Evolutionary conservation across 2,329 filamentous ascomycete species (phyloP), one percentile per base, ranked within the genome.

Genomic region (Elsinoe fawcettii): DNA sequence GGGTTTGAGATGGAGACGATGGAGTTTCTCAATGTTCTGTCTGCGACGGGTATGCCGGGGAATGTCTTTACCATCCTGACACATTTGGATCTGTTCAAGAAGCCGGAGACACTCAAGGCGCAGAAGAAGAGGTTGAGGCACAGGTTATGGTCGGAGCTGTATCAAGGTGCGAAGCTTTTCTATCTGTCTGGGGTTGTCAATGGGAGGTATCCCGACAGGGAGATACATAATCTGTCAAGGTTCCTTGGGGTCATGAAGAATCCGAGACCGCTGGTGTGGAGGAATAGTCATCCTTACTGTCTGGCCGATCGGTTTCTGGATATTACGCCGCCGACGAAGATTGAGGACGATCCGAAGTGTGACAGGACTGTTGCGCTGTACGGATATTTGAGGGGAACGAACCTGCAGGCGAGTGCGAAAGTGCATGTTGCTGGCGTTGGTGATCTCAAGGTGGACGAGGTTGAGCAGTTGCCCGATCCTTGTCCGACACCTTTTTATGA

Each of bases 1-100:
- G 95, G 93, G 12, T 99, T 99, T 69, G 93, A 99, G 74, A 99
- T 99, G 93, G 93, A 99, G 79, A 99, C 93, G 0, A 99, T 99
- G 93, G 93, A 99, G 73, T 99, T 99, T 61, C 76, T 99, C 67
- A 97, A 96, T 65, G 85, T 96, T 16, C 77, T 99, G 53, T 87
- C 88, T n/a, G 84, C 90, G 2, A 95, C 88, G 27, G 93, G 93
- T 71, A 97, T 99, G 92, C 93, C 95, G 0, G 92, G 93, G 63
- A 99, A 99, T 66, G 91, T 99, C 36, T 97, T 99, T 69, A 93
- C 93, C 55, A 91, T 99, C 58, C 80, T 99, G 44, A 97, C 93
- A 14, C 95, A 99, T 76, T 78, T 99, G 60, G 93, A 99, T 69
- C 77, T 99, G 12, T 99, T 99, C 77, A 83, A 86, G 68, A 97